These are phyloP conservation scores for Lactifluus pinguis DNA, from an alignment of 768 basidiomycete species.

Conservation along the genomic window DNA sequence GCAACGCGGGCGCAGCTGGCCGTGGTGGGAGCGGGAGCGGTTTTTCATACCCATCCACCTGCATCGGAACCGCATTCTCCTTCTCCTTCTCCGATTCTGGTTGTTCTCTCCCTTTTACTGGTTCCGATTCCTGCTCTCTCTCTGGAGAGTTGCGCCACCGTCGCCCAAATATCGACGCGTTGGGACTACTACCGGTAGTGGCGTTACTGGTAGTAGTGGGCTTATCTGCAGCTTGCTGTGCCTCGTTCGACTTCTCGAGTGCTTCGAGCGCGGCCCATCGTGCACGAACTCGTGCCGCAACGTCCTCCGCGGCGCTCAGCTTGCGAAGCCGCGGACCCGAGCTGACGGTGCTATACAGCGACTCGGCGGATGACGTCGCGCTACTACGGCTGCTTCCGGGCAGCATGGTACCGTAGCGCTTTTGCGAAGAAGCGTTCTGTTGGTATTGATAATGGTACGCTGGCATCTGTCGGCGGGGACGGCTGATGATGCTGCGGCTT, in stretches of 20 bases:
- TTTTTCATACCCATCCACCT: slow-evolving; percentile 9
- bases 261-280: slow-evolving; percentile 18
- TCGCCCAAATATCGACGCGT: not conserved
- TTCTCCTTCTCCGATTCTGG: not conserved
- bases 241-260: slow-evolving; percentile 2
- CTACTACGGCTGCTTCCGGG: slow-evolving; percentile 14
- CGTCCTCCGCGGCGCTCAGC: slow-evolving; percentile 17
- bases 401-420: slow-evolving; percentile 14
- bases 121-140: not conserved
- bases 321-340: slow-evolving; percentile 11
- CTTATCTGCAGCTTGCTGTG: not conserved
- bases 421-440: slow-evolving; percentile 2
- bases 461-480: slow-evolving; percentile 10
- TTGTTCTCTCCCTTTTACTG: not conserved
- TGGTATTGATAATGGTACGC: not conserved
- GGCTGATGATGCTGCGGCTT: slow-evolving; percentile 4
- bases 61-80: slow-evolving; percentile 4
- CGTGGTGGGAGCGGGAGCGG: slow-evolving; percentile 14
- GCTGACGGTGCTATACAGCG: not conserved
- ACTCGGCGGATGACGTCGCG: slow-evolving; percentile 13
- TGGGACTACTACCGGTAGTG: not conserved
- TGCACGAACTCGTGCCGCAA: slow-evolving; percentile 14
- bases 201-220: not conserved
- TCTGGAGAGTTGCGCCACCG: not conserved
- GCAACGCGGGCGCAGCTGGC: not conserved